Evolutionary conservation across 345 rosid genomes (phyloP).

Genomic region (Viola odorata): DNA sequence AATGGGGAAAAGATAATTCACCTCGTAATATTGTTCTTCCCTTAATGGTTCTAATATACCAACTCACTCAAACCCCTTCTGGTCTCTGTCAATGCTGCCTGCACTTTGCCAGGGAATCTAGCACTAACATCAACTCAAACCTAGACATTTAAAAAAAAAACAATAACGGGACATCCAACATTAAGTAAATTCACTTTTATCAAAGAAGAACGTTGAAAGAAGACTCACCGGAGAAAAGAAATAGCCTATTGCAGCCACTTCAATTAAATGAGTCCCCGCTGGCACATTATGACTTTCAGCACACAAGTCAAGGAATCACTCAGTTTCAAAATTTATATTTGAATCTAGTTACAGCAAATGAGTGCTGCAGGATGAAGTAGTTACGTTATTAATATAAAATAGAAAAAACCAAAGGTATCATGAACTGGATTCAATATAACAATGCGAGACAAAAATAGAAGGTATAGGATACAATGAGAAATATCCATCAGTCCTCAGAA

Average conservation of each 20-base stretch:
- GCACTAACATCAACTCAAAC: slow-evolving; percentile 98
- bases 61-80: slow-evolving; percentile 79
- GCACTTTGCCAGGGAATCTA: slow-evolving; percentile 87
- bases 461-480: slow-evolving; percentile 76
- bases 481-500: slow-evolving; percentile 90
- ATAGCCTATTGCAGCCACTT: slow-evolving; percentile 78
- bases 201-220: slow-evolving; percentile 4
- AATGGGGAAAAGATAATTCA: slow-evolving; percentile 18
- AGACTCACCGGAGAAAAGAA: slow-evolving; percentile 86
- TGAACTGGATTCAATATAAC: neutral
- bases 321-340: neutral
- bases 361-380: slow-evolving; percentile 2
- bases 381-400: neutral
- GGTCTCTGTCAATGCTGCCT: slow-evolving; percentile 90
- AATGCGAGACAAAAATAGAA: slow-evolving; percentile 13
- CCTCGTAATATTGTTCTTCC: slow-evolving; percentile 89
- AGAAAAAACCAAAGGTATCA: neutral
- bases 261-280: slow-evolving; percentile 95
- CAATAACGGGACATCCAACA: slow-evolving; percentile 1
- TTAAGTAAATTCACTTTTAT: neutral
- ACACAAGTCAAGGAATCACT: slow-evolving; percentile 44
- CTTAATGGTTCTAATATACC: slow-evolving; percentile 77
- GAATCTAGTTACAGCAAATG: neutral
- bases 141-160: slow-evolving; percentile 31
- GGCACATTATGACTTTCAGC: slow-evolving; percentile 67